Conservation (phyloP, 202 grass and related monocot genomes). For the Zoysia matrella region DNA sequence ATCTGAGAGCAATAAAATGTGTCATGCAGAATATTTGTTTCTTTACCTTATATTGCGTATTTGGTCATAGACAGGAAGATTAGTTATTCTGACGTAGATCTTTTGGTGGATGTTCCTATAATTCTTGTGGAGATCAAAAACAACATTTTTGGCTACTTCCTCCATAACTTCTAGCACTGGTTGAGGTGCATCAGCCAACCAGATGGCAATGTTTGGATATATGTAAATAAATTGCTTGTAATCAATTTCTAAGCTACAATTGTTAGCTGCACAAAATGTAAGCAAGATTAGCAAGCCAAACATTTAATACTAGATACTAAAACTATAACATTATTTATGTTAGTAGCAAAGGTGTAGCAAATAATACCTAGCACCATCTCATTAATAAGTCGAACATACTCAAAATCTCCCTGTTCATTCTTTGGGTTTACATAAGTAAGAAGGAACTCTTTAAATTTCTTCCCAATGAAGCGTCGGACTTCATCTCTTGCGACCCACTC, state of each 20-base stretch:
- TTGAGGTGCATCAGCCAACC: conserved; percentile 97
- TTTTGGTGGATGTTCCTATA: conserved; percentile 98
- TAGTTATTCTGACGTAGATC: conserved; percentile 92
- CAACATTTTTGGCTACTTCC: conserved; percentile 91
- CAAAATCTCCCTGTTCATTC: conserved; percentile 95
- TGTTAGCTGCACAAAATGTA: conserved; percentile 71
- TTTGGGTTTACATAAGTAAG: conserved; percentile 83
- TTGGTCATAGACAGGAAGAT: conserved; percentile 97
- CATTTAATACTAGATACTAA: conserved; percentile 22
- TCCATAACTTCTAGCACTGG: conserved; percentile 99
- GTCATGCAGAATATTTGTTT: conserved; percentile 13
- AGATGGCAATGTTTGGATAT: conserved; percentile 99
- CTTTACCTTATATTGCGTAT: conserved; percentile 92
- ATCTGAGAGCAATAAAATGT: conserved; percentile 4
- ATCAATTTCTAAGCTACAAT: conserved; percentile 96
- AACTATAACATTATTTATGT: conserved; percentile 8
- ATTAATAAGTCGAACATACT: conserved; percentile 92
- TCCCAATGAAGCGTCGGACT: conserved; percentile 96
- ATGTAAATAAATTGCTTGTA: conserved; percentile 99
- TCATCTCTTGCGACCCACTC: conserved; percentile 99
- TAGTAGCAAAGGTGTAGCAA: conserved; percentile 12
- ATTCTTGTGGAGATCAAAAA: conserved; percentile 94
- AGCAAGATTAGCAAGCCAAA: conserved; percentile 28
- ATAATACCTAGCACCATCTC: conserved; percentile 95
- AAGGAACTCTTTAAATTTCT: conserved; percentile 99